Base-by-base conservation (phyloP, 2,329 filamentous ascomycete genomes). In the Aspergillus fischeri region DNA sequence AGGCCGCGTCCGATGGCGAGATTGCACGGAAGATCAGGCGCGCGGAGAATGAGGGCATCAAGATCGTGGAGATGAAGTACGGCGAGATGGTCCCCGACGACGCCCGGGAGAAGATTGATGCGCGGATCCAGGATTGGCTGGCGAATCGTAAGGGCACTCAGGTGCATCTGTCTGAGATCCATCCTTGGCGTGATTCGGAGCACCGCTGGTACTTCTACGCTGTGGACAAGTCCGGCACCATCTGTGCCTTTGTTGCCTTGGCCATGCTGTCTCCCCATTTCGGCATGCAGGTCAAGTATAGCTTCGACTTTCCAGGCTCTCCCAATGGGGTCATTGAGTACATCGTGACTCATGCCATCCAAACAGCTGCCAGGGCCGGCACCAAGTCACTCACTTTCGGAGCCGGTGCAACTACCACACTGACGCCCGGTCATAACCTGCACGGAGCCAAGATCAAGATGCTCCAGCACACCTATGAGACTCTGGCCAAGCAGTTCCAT, bases 241-340 rank as follows among this genome's bases (percentile, higher is more conserved):
- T 97, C 56, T 82, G 82, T 45, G 88, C 89, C 35, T 83, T 97
- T 57, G 88, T 93, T n/a, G 87, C 93, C 8, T 80, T 97, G 66
- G 89, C 90, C 53, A 89, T 91, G 73, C 84, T 97, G 28, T 85
- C 89, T 3, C 90, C 91, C 1, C 80, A 84, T 38, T 85, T 95
- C 71, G 92, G 92, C 54, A 95, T 91, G 86, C 92, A 97, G 78
- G 88, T 96, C 71, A 97, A 97, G 79, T 96, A 94, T 80, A 90
- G 89, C n/a, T 85, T 97, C 54, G 91, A 97, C 75, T 96, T 97
- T 81, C 92, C 92, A 0, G 86, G 85, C 27, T 85, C 92, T 0
- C 89, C 92, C n/a, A 90, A 86, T 48, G 92, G 92, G 49, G 88
- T 90, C 35, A 96, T 96, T 61, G 92, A 97, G 77, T 83, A 88